Evolutionary conservation across 2,329 filamentous ascomycete genomes (phyloP), one percentile per base, ranked within the genome.

Genomic region (Xylaria sp.): DNA sequence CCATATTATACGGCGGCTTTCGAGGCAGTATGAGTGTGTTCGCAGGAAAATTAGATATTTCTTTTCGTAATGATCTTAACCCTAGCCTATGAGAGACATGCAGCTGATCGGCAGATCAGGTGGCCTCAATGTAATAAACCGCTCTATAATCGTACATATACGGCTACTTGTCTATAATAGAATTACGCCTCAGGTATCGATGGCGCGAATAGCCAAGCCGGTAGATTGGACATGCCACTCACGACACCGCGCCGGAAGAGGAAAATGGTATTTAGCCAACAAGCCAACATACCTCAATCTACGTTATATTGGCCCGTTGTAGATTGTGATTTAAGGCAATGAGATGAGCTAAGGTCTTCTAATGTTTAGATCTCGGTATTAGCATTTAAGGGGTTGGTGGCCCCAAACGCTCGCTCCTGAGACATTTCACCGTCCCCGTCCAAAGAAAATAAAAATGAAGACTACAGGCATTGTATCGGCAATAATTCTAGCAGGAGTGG

Each of bases 371-470:
- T 31, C 2, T 9, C 29, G 20, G 1, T 13, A 47, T 51, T 1
- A 22, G 17, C 51, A 65, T 69, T 55, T 68, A 70, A 62, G 36
- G 50, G 38, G 31, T 20, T 31, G 3, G 3, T 25, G 20, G 44
- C 29, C 62, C 44, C 45, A 15, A 36, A n/a, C 20, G 5, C 33
- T 44, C 1, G 36, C 22, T 50, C 10, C 38, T 4, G 47, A 53
- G 13, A 38, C 0, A 13, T 20, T 17, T 42, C 17, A 5, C 38
- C 17, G 11, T 42, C 27, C 22, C 15, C 9, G 13, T 25, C 7
- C n/a, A 66, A 68, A 66, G 61, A 69, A 2, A 20, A 22, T 3
- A 20, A 74, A 70, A 2, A 76, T 76, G 74, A 76, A 75, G 68
- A 61, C 56, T n/a, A 65, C 66, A 0, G 61, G 61, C 22, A 68